phyloP scores from a whole-genome alignment of 1,284 basidiomycete species.

The Fomes fomentarius region DNA sequence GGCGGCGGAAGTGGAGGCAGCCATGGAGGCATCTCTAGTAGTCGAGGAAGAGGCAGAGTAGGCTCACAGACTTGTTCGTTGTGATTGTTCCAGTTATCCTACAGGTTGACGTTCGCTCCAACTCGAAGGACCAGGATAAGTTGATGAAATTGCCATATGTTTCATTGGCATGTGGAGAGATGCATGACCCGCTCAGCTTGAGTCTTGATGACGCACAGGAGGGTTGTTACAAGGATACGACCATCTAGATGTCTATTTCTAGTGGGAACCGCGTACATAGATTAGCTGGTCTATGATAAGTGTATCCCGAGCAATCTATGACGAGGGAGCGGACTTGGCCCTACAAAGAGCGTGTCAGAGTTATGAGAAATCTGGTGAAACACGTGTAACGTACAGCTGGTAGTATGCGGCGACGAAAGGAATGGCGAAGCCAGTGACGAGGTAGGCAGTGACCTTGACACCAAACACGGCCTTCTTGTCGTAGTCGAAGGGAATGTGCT shows the following conservation, averaged over 20 bases:
- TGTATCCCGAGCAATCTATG: conserved; percentile 12
- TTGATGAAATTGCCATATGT: too few relatives aligned
- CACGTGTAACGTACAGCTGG: conserved; percentile 60
- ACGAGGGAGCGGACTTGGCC: conserved; percentile 23
- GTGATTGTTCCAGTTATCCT: too few relatives aligned
- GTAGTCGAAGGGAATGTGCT: conserved; percentile 76
- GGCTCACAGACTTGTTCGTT: too few relatives aligned
- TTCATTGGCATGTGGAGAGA: too few relatives aligned
- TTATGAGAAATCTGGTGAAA: not conserved
- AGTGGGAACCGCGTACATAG: conserved; percentile 11
- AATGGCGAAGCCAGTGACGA: conserved; percentile 63
- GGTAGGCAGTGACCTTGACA: conserved; percentile 56
- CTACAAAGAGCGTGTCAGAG: conserved; percentile 14
- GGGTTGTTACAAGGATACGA: not conserved
- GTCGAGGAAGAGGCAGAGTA: conserved; percentile 9
- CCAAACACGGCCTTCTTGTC: conserved; percentile 60
- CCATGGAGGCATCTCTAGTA: conserved; percentile 9
- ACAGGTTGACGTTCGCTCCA: too few relatives aligned
- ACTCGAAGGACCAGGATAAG: too few relatives aligned
- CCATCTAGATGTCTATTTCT: conserved; percentile 5
- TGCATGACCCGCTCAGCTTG: too few relatives aligned
- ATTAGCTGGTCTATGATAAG: conserved; percentile 23
- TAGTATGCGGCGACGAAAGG: conserved; percentile 65
- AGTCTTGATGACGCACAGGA: not conserved
- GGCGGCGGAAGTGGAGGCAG: conserved; percentile 16